Base-by-base conservation (phyloP, 441 rosid genomes). In the Capsella rubella region DNA sequence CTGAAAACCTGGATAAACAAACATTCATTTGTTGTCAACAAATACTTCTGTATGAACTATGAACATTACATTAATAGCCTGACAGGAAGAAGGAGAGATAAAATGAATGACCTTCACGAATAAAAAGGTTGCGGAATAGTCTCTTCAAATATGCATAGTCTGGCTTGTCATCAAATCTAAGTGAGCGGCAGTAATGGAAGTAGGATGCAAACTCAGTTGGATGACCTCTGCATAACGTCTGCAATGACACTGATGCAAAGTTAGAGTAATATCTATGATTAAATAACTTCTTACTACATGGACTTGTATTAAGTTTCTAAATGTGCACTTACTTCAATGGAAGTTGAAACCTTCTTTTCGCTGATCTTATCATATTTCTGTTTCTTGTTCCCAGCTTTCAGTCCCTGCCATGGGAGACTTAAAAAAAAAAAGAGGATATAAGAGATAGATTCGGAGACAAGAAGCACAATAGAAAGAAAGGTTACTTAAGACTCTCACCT, bases 331-430 rank as follows among this genome's bases (percentile, higher is more conserved):
- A 90, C 99, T 94, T 96, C 98, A 69, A 93, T 93, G 10, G 99
- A 87, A 72, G 95, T 96, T 25, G 69, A 8, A 58, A 64, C 96
- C 78, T 92, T 95, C 82, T 88, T 92, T 83, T 95, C 99, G 39
- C 98, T 90, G 46, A 95, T 95, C 59, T 84, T 92, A 77, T 95
- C 95, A 69, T 95, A 95, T 82, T 95, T 95, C 74, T 95, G 99
- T 77, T 95, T 95, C 81, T 90, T 95, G 25, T 82, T 95, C 69
- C 98, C 99, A 35, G 97, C 96, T 86, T 86, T 90, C 54, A 91
- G 75, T 74, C 98, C 96, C 82, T 93, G 96, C 99, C 98, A 95
- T 2, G 99, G 99, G 76, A 95, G 96, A 78, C 98, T 95, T 95
- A 57, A 63, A 31, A 74, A 14, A 74, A 14, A 57, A 53, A 45